These are phyloP conservation scores for Hypoxylon cercidicola DNA, from an alignment of 495 filamentous ascomycete species.

Conservation along the genomic window DNA sequence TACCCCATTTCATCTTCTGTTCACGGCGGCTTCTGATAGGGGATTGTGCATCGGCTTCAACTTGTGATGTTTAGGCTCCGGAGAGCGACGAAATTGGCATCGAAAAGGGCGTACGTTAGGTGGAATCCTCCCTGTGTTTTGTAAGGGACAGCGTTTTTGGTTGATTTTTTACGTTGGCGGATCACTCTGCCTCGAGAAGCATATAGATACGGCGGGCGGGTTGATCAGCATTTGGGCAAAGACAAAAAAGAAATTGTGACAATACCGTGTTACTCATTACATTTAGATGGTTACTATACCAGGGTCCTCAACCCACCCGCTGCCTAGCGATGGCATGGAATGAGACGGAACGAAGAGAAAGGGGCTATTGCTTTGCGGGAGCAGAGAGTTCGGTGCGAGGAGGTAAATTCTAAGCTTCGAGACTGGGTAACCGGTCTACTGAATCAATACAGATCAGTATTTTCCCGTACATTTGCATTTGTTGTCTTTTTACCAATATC, in stretches of 20 bases:
- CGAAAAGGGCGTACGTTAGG: constrained; percentile 32
- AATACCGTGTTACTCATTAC: constrained; percentile 17
- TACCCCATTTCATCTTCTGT: constrained; percentile 28
- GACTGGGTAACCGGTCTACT: constrained; percentile 26
- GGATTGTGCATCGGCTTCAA: constrained; percentile 20
- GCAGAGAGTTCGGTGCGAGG: constrained; percentile 14
- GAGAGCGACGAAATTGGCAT: constrained; percentile 34
- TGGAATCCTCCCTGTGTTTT: constrained; percentile 22
- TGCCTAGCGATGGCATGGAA: constrained; percentile 3
- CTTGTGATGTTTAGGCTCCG: constrained; percentile 20
- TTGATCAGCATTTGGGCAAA: constrained; percentile 29
- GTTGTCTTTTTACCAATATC: neutral
- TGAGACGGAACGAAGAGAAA: constrained; percentile 2
- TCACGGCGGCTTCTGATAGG: constrained; percentile 15
- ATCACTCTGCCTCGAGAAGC: constrained; percentile 24
- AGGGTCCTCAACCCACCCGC: constrained; percentile 17
- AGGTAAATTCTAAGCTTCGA: constrained; percentile 14
- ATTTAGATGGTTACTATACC: constrained; percentile 35
- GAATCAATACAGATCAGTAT: constrained; percentile 29
- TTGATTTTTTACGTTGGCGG: constrained; percentile 13
- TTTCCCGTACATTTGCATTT: constrained; percentile 10
- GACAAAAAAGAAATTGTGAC: constrained; percentile 25
- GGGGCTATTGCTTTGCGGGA: neutral
- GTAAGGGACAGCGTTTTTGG: constrained; percentile 22
- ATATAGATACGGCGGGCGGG: constrained; percentile 32